phyloP scores from a whole-genome alignment of 306 rosid species.

The Ochetophila trinervis region DNA sequence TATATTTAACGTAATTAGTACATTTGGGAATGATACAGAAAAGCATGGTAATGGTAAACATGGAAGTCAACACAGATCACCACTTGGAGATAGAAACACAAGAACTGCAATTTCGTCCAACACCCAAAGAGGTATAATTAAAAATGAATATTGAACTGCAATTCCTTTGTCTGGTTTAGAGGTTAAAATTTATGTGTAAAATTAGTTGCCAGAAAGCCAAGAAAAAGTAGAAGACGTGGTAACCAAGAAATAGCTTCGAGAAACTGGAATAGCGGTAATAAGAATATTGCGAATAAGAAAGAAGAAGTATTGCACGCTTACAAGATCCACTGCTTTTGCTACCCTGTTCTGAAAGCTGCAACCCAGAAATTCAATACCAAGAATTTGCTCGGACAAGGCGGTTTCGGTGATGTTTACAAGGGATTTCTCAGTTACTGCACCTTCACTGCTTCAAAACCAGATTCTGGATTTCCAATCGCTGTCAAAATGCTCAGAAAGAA shows the following conservation, averaged over 20 bases:
- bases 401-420: slow-evolving; percentile 44
- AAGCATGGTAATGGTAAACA: not conserved
- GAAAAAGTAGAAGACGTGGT: slow-evolving; percentile 1
- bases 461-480: slow-evolving; percentile 31
- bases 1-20: no score
- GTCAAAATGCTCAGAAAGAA: slow-evolving; percentile 38
- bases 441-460: slow-evolving; percentile 29
- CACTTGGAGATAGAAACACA: slow-evolving; percentile 4
- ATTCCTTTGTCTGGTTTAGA: not conserved
- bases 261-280: not conserved
- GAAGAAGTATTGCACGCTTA: slow-evolving; percentile 4
- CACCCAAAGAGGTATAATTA: slow-evolving; percentile 12
- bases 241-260: slow-evolving; percentile 2
- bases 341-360: slow-evolving; percentile 27
- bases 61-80: slow-evolving; percentile 1
- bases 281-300: slow-evolving; percentile 4
- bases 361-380: slow-evolving; percentile 33
- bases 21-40: slow-evolving; percentile 14
- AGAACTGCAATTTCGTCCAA: not conserved
- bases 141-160: not conserved
- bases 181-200: not conserved
- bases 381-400: slow-evolving; percentile 43
- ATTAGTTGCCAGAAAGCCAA: slow-evolving; percentile 12
- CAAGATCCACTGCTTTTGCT: slow-evolving; percentile 26
- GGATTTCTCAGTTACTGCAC: slow-evolving; percentile 30